Evolutionary conservation across 1,284 basidiomycete species (phyloP), one percentile per base, ranked within the genome.

Genomic region (Ceratobasidium theobromae): DNA sequence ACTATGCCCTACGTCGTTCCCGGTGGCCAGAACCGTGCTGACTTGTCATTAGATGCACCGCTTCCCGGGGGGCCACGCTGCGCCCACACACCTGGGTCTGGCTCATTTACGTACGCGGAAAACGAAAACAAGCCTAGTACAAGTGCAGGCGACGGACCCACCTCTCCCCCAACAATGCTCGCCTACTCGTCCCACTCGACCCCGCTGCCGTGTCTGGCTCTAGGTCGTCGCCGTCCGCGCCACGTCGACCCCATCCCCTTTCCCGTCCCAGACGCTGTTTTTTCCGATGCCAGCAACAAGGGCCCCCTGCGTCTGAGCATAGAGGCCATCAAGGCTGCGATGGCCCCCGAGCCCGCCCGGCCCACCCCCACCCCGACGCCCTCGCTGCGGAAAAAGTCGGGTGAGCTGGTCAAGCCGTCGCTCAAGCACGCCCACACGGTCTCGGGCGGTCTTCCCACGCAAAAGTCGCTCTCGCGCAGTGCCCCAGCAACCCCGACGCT

Each of bases 351-450:
- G 35, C 11, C 53, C 38, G 35, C 18, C 9, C 9, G 43, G 9
- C 9, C 68, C 45, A 55, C 64, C 5, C 58, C 69, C 16, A 57
- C 66, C 0, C 73, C 79, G 0, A 67, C 74, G 40, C 78, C 87
- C 68, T 74, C 89, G 66, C 78, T 91, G 35, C 85, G 93, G 67
- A 97, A 96, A 76, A 97, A 97, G 78, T 93, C 92, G 25, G 93
- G 95, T 33, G 89, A 97, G 77, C 86, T 92, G 0, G 85, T 98
- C 74, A 95, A 95, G 76, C 88, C 93, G 1, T 95, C 94, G 1
- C 82, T 98, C 72, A 97, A 97, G 78, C 80, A 84, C 86, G 43
- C 84, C 86, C 45, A 82, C 82, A 65, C 76, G 80, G 70, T 66
- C 43, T 53, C 52, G 38, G 65, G 65, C 35, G 55, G 57, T 14